These are phyloP conservation scores for Rhizophagus clarus DNA, from an alignment of 192 early-diverging fungal genomes.

Conservation along the genomic window DNA sequence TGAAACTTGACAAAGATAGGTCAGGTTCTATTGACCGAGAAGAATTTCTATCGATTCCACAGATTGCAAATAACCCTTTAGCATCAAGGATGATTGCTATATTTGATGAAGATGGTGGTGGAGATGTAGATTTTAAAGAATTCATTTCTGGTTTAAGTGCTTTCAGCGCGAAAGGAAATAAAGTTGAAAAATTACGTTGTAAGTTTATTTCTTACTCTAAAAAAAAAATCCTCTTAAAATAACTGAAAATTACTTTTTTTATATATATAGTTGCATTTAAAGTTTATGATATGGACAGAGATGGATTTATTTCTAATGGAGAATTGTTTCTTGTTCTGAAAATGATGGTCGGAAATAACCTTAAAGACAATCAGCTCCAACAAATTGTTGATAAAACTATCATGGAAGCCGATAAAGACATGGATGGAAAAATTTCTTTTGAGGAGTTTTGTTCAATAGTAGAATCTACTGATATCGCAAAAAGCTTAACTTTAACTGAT, in stretches of 20 bases:
- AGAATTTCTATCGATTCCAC: constrained; percentile 95
- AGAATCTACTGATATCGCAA: constrained; percentile 94
- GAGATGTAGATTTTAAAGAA: constrained; percentile 99
- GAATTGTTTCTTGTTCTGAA: constrained; percentile 98
- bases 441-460: constrained; percentile 95
- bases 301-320: constrained; percentile 98
- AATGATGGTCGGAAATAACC: constrained; percentile 99
- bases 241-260: background rate
- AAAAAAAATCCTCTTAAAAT: background rate
- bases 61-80: constrained; percentile 97
- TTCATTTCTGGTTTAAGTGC: constrained; percentile 94
- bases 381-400: constrained; percentile 99
- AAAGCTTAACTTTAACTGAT: constrained; percentile 90
- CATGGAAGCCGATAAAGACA: constrained; percentile 94
- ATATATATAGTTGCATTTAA: constrained; percentile 86
- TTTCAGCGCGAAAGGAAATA: constrained; percentile 93
- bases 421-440: constrained; percentile 95
- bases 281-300: constrained; percentile 99
- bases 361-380: constrained; percentile 95
- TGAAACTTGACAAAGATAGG: constrained; percentile 96
- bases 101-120: constrained; percentile 97
- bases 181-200: constrained; percentile 95
- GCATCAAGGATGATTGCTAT: constrained; percentile 94
- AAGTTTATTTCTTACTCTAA: constrained; percentile 34
- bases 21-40: constrained; percentile 97